Base-by-base conservation (phyloP, 2,329 filamentous ascomycete species). In the Zelopaecilomyces penicillatus region DNA sequence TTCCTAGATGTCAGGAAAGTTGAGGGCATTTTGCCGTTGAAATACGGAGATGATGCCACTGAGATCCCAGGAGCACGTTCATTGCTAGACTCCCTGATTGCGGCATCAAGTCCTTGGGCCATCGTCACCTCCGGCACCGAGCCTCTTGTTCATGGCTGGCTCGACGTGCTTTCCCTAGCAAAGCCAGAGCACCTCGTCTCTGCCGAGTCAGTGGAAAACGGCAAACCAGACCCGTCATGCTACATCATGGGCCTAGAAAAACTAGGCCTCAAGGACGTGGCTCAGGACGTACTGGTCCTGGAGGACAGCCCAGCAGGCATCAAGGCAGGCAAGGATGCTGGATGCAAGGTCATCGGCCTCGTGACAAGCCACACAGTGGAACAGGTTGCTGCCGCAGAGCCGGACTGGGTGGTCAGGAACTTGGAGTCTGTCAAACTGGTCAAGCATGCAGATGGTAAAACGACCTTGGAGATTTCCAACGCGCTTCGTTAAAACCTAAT, bases 221-320 rank as follows among this genome's bases (percentile, higher is more conserved):
- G 86, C 48, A 91, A 91, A 69, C 86, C 86, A 0, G 82, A 90
- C 62, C 86, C 86, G 28, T 66, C 74, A 10, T 87, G 85, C 67
- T 91, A 90, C 63, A 63, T 72, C 41, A 71, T 89, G 42, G 86
- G 85, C 11, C 76, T 79, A 39, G 69, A 76, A 53, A 74, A 74
- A 50, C 72, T 90, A 11, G 73, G 71, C 1, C 62, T 81, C 19
- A 60, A 71, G 19, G 70, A 68, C 31, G 59, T 60, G 10, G 64
- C 67, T 29, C 73, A 65, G 43, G 65, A 68, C 30, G 66, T 91
- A 37, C 70, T 95, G 44, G 90, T 96, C 40, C 68, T 95, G 33
- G 90, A 96, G 67, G 90, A 96, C 67, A 87, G 87, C 45, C 89
- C 90, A 5, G 87, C 88, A 6, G 90, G 90, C 5, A 87, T 95